Evolutionary conservation across 2,329 filamentous ascomycete genomes (phyloP).

Genomic region (Setomelanomma holmii): DNA sequence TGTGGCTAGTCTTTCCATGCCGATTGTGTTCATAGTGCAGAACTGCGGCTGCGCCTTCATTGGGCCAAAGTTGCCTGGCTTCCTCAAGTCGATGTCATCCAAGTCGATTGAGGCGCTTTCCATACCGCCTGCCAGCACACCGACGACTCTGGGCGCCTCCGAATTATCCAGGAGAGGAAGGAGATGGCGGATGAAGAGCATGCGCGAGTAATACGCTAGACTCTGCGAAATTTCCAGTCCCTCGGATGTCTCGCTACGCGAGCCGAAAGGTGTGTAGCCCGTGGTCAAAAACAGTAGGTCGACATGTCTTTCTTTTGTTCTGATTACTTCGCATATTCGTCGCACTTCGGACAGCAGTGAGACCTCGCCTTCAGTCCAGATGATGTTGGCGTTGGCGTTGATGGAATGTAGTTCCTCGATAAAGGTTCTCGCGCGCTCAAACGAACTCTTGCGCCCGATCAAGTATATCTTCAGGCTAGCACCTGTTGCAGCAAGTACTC

Average conservation of each 20-base stretch:
- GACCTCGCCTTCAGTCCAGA: slow-evolving; percentile 55
- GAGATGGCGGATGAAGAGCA: slow-evolving; percentile 52
- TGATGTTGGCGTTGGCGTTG: slow-evolving; percentile 52
- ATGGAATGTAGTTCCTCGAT: slow-evolving; percentile 46
- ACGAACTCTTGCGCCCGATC: slow-evolving; percentile 51
- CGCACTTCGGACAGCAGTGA: slow-evolving; percentile 55
- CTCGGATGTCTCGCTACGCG: slow-evolving; percentile 44
- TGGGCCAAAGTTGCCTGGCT: slow-evolving; percentile 38
- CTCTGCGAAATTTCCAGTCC: slow-evolving; percentile 53
- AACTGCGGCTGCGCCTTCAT: slow-evolving; percentile 39
- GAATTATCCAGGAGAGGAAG: slow-evolving; percentile 49
- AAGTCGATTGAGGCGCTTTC: slow-evolving; percentile 37
- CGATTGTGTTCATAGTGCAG: slow-evolving; percentile 39
- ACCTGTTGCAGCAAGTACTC: slow-evolving; percentile 47
- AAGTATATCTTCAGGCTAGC: slow-evolving; percentile 52
- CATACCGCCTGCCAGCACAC: slow-evolving; percentile 44
- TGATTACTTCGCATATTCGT: slow-evolving; percentile 50
- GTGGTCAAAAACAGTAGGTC: slow-evolving; percentile 56
- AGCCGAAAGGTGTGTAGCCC: slow-evolving; percentile 54
- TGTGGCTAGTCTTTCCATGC: slow-evolving; percentile 42
- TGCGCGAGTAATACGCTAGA: slow-evolving; percentile 54
- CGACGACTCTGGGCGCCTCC: slow-evolving; percentile 37
- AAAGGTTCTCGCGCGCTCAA: slow-evolving; percentile 39
- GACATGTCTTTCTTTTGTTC: slow-evolving; percentile 46
- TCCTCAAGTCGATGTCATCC: slow-evolving; percentile 47